Percentiles rank a stretch among this genome's conserved stretches.
Conservation (phyloP, 352 stramenopile genomes). For the Phytophthora ramorum region DNA sequence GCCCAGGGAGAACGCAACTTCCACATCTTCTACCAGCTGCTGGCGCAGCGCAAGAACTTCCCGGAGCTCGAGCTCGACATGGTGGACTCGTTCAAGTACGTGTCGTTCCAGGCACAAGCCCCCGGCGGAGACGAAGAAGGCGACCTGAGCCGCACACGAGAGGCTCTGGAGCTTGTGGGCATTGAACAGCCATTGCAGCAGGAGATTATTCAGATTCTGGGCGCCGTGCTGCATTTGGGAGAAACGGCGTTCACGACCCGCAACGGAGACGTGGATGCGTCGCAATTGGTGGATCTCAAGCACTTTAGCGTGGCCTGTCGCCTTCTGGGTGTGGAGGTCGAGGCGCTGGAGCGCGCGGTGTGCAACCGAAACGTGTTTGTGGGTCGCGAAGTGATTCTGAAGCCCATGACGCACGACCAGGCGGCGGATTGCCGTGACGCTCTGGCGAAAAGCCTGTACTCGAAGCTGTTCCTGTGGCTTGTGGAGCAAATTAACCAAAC, state of each 20-base stretch:
- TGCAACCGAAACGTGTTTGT: conserved; percentile 88
- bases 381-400: conserved; percentile 78
- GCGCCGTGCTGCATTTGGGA: conserved; percentile 91
- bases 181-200: conserved; percentile 82
- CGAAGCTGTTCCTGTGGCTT: conserved; percentile 96
- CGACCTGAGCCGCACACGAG: conserved; percentile 71
- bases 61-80: conserved; percentile 62
- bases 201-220: conserved; percentile 92
- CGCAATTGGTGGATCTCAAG: conserved; percentile 62
- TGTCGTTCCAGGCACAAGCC: conserved; percentile 48
- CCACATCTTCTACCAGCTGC: conserved; percentile 95
- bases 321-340: conserved; percentile 63
- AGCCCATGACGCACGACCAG: conserved; percentile 87
- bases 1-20: conserved; percentile 91
- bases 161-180: conserved; percentile 90
- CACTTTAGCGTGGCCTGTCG: conserved; percentile 65
- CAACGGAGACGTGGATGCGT: conserved; percentile 83
- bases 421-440: conserved; percentile 92
- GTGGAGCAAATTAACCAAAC: conserved; percentile 95
- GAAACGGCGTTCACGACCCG: conserved; percentile 88
- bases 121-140: conserved; percentile 61
- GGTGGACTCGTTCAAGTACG: conserved; percentile 71
- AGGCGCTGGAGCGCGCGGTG: conserved; percentile 68
- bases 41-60: conserved; percentile 65
- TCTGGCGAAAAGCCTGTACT: conserved; percentile 95